These are phyloP conservation scores for Pseudotsuga menziesii DNA, from an alignment of 75 land plant species.

Conservation along the genomic window DNA sequence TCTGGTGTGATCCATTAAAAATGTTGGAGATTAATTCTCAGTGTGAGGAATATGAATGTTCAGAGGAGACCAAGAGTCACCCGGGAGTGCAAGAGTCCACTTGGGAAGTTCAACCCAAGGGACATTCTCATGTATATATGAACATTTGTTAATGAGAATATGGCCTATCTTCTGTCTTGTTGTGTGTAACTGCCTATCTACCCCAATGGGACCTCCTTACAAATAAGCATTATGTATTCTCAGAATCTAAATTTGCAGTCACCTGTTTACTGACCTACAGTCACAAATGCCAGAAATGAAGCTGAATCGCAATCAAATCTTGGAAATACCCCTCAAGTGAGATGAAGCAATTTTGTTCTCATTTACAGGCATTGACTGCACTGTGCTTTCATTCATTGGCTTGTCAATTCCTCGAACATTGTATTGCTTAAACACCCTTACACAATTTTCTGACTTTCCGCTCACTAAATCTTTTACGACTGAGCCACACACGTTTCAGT, in stretches of 20 bases:
- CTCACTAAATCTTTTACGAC: conserved; percentile 76
- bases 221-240: not conserved
- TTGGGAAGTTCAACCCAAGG: too few species aligned
- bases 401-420: conserved; percentile 56
- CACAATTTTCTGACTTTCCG: conserved; percentile 80
- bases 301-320: conserved; percentile 1
- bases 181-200: too few species aligned
- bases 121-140: too few species aligned
- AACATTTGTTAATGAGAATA: too few species aligned
- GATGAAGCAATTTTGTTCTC: not conserved
- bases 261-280: not conserved
- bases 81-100: too few species aligned
- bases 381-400: conserved; percentile 24
- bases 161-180: too few species aligned
- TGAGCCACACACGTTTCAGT: conserved; percentile 74
- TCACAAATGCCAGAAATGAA: conserved; percentile 2
- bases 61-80: too few species aligned
- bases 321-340: not conserved
- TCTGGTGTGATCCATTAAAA: conserved; percentile 3
- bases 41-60: too few species aligned
- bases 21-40: too few species aligned
- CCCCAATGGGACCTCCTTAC: too few species aligned
- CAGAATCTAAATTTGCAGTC: conserved; percentile 7
- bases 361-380: conserved; percentile 19
- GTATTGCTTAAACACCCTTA: conserved; percentile 60